Evolutionary conservation across 305 asterid genomes (phyloP), one percentile per base, ranked within the genome.

Genomic region (Stenogyne calaminthoides): DNA sequence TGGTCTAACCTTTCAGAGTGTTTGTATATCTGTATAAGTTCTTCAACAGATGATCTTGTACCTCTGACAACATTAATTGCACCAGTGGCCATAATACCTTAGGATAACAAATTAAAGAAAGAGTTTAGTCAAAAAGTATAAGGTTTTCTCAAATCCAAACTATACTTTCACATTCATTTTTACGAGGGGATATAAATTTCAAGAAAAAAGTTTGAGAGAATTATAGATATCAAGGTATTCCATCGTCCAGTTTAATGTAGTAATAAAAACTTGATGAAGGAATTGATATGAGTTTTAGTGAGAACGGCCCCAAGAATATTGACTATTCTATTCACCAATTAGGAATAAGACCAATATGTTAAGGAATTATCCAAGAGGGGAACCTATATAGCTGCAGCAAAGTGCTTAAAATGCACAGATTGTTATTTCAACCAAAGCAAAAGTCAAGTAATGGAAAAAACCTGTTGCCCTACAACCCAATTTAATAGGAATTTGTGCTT

Each of bases 11-110:
- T 92, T 75, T 92, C 96, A 46, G 99, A 95, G 84, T 95, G 99
- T 79, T 59, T 84, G 87, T 95, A 95, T 77, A 95, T 90, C 71
- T 85, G 96, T 84, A 90, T 80, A 75, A 95, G 96, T 86, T 95
- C 99, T 72, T 89, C 94, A 61, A 77, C 86, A 14, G 99, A 92
- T 69, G 99, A 95, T 81, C 97, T 85, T 61, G 98, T 89, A 74
- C 99, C 99, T 77, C 99, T 84, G 69, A 95, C 99, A 66, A 95
- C 98, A 71, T 92, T 86, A 76, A 95, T 85, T 44, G 99, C 99
- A 82, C 99, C 99, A 64, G 94, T 85, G 46, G 98, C 92, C 99
- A 95, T 95, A 68, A 81, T 92, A 83, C 99, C 99, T 94, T 80
- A 69, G 80, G 71, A 76, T 64, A 85, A 44, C 64, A 78, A 49